These are phyloP conservation scores for Byssothecium circinans DNA, from an alignment of 2,329 filamentous ascomycete species.

Conservation along the genomic window DNA sequence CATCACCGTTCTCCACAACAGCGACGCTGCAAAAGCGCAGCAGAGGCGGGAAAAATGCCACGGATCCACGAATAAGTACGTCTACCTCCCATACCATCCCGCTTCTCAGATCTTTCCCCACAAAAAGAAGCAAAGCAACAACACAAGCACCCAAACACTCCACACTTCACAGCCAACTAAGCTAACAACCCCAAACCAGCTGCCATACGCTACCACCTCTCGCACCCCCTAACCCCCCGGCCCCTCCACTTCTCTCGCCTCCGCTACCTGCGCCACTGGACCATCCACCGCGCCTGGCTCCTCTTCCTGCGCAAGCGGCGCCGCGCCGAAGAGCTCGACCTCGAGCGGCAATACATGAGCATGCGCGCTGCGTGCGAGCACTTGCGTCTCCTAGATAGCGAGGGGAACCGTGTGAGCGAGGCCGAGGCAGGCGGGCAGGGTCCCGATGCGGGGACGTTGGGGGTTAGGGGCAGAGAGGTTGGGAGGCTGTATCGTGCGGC, in stretches of 20 bases:
- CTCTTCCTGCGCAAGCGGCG: slow-evolving; percentile 73
- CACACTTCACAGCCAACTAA: too few species aligned
- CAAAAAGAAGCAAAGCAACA: not conserved
- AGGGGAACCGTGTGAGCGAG: slow-evolving; percentile 47
- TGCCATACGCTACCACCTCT: slow-evolving; percentile 69
- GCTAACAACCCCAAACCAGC: slow-evolving; percentile 44
- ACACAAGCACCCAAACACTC: too few species aligned
- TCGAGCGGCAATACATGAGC: slow-evolving; percentile 76
- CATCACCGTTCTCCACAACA: slow-evolving; percentile 36
- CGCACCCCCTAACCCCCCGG: slow-evolving; percentile 68
- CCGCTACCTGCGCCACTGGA: slow-evolving; percentile 93
- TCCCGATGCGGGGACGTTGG: slow-evolving; percentile 34
- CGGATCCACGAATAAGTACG: slow-evolving; percentile 40
- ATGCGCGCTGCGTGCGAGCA: slow-evolving; percentile 88
- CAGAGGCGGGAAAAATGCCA: slow-evolving; percentile 21
- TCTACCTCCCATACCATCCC: slow-evolving; percentile 4
- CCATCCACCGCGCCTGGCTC: slow-evolving; percentile 94
- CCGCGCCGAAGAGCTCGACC: slow-evolving; percentile 65
- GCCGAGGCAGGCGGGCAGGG: slow-evolving; percentile 59
- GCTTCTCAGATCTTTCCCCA: not conserved
- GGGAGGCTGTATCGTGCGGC: slow-evolving; percentile 82
- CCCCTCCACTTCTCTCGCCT: slow-evolving; percentile 88
- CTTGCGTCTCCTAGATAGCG: slow-evolving; percentile 58
- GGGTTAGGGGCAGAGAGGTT: slow-evolving; percentile 52
- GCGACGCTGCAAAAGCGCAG: slow-evolving; percentile 28